phyloP scores from a whole-genome alignment of 768 basidiomycete species.

The Russula sp. region DNA sequence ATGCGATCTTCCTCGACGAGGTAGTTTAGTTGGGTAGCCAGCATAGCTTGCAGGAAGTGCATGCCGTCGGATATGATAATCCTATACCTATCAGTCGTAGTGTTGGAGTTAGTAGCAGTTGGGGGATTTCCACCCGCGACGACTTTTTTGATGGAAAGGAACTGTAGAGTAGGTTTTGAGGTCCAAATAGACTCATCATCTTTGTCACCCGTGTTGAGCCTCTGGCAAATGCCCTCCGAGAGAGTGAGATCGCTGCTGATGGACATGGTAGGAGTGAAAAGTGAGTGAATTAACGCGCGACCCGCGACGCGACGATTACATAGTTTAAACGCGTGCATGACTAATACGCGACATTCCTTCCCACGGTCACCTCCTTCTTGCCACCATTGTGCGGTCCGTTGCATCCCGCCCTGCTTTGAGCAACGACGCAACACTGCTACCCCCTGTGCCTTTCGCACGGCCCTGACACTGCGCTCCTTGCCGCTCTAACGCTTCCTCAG shows the following conservation, averaged over 20 bases:
- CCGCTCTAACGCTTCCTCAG: conserved; percentile 40
- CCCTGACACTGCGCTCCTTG: conserved; percentile 30
- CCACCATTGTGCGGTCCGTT: conserved; percentile 57
- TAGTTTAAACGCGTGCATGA: not conserved
- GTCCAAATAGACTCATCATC: conserved; percentile 23
- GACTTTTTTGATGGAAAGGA: conserved; percentile 81
- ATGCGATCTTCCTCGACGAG: conserved; percentile 60
- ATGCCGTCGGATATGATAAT: conserved; percentile 88
- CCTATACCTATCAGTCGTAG: conserved; percentile 48
- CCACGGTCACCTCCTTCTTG: conserved; percentile 29
- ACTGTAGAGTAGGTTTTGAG: conserved; percentile 53
- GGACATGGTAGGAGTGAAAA: conserved; percentile 1
- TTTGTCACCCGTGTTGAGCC: conserved; percentile 13
- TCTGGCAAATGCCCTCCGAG: conserved; percentile 18
- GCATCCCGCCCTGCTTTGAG: conserved; percentile 89
- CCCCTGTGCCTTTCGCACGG: conserved; percentile 79
- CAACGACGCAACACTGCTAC: conserved; percentile 72
- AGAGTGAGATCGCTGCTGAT: conserved; percentile 1
- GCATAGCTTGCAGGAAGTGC: conserved; percentile 86
- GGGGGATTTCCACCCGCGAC: conserved; percentile 29
- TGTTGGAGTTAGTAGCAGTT: conserved; percentile 12
- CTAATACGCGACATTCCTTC: conserved; percentile 1
- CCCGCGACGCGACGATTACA: conserved; percentile 15
- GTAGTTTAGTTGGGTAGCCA: conserved; percentile 83
- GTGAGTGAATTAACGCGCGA: not conserved